Evolutionary conservation across 1,139 yeast species (phyloP).

Genomic region (Protomyces lactucae-debilis): DNA sequence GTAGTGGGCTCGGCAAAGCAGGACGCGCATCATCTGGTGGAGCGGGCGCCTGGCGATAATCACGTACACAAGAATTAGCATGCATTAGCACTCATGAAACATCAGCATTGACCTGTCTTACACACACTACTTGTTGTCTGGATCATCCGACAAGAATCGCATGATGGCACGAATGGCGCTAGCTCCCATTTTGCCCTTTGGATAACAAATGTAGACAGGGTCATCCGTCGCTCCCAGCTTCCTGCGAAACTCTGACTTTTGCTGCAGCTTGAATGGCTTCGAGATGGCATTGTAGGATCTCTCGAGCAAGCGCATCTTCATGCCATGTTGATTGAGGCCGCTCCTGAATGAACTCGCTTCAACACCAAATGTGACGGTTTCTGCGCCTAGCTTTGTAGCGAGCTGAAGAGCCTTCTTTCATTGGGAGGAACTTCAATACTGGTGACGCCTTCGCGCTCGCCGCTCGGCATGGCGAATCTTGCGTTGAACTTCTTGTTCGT

Average conservation of each 20-base stretch:
- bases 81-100: background rate
- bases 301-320: slow-evolving; percentile 1
- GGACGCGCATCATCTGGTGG: background rate
- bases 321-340: background rate
- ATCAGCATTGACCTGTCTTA: background rate
- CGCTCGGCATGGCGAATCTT: slow-evolving; percentile 10
- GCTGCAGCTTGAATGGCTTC: slow-evolving; percentile 2
- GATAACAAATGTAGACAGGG: slow-evolving; percentile 4
- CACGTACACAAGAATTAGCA: background rate
- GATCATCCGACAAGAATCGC: slow-evolving; percentile 1
- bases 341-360: background rate
- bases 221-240: slow-evolving; percentile 11
- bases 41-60: slow-evolving; percentile 20
- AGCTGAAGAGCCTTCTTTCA: background rate
- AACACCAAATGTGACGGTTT: slow-evolving; percentile 9
- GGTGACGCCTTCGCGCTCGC: slow-evolving; percentile 1
- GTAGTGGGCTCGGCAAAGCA: background rate
- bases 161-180: slow-evolving; percentile 9
- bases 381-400: slow-evolving; percentile 4
- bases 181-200: slow-evolving; percentile 4
- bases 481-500: slow-evolving; percentile 3
- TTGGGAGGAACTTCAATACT: background rate
- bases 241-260: slow-evolving; percentile 2
- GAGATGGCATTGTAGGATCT: slow-evolving; percentile 6
- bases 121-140: background rate